Evolutionary conservation across 73 alveolate species (phyloP), one percentile per base, ranked within the genome.

Genomic region (Paramecium sexaurelia): DNA sequence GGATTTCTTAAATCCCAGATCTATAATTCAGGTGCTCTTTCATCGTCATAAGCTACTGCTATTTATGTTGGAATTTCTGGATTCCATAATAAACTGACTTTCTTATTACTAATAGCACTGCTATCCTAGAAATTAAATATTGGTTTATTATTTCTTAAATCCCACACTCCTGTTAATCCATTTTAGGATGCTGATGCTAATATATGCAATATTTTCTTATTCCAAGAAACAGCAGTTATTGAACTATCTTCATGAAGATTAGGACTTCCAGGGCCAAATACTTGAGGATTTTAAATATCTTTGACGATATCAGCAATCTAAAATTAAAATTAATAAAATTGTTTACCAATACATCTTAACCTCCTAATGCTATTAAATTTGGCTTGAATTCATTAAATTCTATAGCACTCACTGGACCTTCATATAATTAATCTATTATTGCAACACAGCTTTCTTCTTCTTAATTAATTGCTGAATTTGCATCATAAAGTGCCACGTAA

Each of bases 1-100:
- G 97, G 95, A 55, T 95, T 93, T 84, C 99, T 95, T 69, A 96
- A 73, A 89, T 96, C 99, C 99, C 99, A 96, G 19, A 96, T 91
- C 11, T 95, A 71, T 92, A 96, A 51, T 26, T 93, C 92, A 17
- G 97, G 98, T 43, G 73, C 89, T 68, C 91, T 55, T 37, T 92
- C 97, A 51, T 95, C 96, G 43, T 96, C 99, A 85, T 95, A 94
- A 11, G 97, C 94, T 43, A 96, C 91, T 51, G 97, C 87, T 78
- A 96, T 95, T 66, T 96, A 93, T 9, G 97, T 94, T 24, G 98
- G 97, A 35, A 96, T 95, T 73, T 96, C 97, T 6, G 98, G 98
- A 89, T 95, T 96, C 98, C 99, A 96, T 13, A 94, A 95, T 40
- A 96, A 33, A 27, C 94, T 56, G 10, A 92, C 89, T 73, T 94